Base-by-base conservation (phyloP, 345 rosid species). In the Aurinia saxatilis region DNA sequence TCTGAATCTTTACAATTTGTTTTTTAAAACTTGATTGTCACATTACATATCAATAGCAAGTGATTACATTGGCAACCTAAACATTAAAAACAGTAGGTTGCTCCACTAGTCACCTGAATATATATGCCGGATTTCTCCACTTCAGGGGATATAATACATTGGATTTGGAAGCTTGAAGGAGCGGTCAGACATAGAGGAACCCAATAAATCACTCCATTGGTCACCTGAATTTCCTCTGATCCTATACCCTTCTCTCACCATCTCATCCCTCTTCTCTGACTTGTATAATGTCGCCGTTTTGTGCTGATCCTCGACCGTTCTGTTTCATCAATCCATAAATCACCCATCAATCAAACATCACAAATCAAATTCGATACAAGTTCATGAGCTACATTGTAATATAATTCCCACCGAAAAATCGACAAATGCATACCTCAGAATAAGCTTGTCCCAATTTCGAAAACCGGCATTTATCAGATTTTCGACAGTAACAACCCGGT, bases 131-230 rank as follows among this genome's bases (percentile, higher is more conserved):
- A 17, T n/a, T 23, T 27, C 31, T 27, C 6, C 6, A 27, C 31
- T 9, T 72, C 50, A 84, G 27, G 84, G 81, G 29, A 86, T 88
- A 58, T 76, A 82, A 63, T 91, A 88, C 90, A 91, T 84, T 11
- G 95, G 95, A 73, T 91, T 91, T 0, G 96, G 96, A 47, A 86
- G 77, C 78, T 91, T 88, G 79, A 88, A 91, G 0, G 96, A 88
- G 5, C 95, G 85, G 19, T 2, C 31, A 2, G 95, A 81, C 73
- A 85, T 73, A 1, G 79, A 15, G 41, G 58, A 69, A 16, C 91
- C 95, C 63, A 91, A 68, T 61, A 91, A 66, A 71, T 91, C 96
- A 34, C 96, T 91, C 96, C 96, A 91, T 5, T 91, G 98, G 39
- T 91, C 98, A 11, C 98, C 96, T 1, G 88, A 86, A 60, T 88